These are phyloP conservation scores for Podospora comata DNA, from an alignment of 495 filamentous ascomycete species.

Conservation along the genomic window DNA sequence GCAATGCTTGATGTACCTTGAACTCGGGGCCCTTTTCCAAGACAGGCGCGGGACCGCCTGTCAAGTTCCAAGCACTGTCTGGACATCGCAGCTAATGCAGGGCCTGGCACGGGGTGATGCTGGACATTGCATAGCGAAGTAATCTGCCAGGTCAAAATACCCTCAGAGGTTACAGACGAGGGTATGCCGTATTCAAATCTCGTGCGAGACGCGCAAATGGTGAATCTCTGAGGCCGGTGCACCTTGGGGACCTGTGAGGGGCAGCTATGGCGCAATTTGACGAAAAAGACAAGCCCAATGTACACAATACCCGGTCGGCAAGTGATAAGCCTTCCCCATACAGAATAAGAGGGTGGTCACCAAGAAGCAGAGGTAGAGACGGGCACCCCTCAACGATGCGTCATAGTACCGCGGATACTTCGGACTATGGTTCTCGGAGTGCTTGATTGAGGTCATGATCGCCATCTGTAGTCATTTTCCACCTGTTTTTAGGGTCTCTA, in stretches of 20 bases:
- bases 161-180: neutral
- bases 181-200: neutral
- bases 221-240: neutral
- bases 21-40: neutral
- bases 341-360: slow-evolving; percentile 22
- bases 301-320: slow-evolving; percentile 25
- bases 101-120: slow-evolving; percentile 1
- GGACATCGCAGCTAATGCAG: slow-evolving; percentile 2
- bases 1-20: slow-evolving; percentile 1
- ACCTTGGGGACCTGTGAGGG: slow-evolving; percentile 24
- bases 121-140: neutral
- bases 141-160: neutral
- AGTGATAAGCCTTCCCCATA: slow-evolving; percentile 14
- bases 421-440: slow-evolving; percentile 7
- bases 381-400: neutral
- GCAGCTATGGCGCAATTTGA: slow-evolving; percentile 37
- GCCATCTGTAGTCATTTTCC: neutral
- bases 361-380: neutral
- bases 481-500: neutral
- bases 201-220: neutral
- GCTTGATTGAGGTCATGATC: neutral
- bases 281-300: slow-evolving; percentile 21
- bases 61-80: neutral
- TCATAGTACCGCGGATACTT: neutral
- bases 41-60: neutral